Percentiles rank a stretch among this genome's conserved stretches.
phyloP scores from a whole-genome alignment of 352 stramenopile genomes.

The Lagenidium sp. region DNA sequence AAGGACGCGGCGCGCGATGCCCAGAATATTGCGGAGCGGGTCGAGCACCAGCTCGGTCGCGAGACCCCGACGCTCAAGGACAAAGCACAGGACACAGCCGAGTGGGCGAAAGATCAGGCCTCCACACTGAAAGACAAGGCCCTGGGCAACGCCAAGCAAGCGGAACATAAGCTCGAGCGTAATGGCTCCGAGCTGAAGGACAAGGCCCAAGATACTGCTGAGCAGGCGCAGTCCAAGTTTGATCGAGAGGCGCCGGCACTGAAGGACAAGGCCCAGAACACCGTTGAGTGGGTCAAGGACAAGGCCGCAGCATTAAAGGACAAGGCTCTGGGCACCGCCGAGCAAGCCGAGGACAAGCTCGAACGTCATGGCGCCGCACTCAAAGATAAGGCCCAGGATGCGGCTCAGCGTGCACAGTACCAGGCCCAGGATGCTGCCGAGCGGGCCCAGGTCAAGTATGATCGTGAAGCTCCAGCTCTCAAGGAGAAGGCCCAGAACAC shows the following conservation, averaged over 20 bases:
- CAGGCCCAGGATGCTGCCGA: too few relatives aligned
- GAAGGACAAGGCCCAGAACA: constrained; percentile 9
- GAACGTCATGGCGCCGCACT: too few relatives aligned
- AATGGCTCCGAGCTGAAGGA: too few relatives aligned
- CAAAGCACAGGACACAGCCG: too few relatives aligned
- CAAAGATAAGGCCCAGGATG: constrained; percentile 14
- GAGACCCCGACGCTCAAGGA: too few relatives aligned
- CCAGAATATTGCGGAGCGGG: too few relatives aligned
- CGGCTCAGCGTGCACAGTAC: too few relatives aligned
- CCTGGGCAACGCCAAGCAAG: constrained; percentile 12
- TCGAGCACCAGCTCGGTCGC: constrained; percentile 18
- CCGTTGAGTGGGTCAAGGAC: constrained; percentile 10
- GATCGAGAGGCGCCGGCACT: constrained; percentile 12
- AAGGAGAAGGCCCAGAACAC: constrained; percentile 6
- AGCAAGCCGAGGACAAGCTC: constrained; percentile 6
- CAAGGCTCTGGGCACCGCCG: constrained; percentile 10
- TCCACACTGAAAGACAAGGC: too few relatives aligned
- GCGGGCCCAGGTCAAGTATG: too few relatives aligned
- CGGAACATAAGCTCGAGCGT: constrained; percentile 2
- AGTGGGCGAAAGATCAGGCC: too few relatives aligned
- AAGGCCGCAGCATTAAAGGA: too few relatives aligned
- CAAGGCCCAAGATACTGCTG: constrained; percentile 2
- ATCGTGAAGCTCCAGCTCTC: neutral
- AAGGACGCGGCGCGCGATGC: constrained; percentile 11
- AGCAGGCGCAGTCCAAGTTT: too few relatives aligned